Conservation (phyloP, 768 basidiomycete genomes). For the Suillus ampliporus region DNA sequence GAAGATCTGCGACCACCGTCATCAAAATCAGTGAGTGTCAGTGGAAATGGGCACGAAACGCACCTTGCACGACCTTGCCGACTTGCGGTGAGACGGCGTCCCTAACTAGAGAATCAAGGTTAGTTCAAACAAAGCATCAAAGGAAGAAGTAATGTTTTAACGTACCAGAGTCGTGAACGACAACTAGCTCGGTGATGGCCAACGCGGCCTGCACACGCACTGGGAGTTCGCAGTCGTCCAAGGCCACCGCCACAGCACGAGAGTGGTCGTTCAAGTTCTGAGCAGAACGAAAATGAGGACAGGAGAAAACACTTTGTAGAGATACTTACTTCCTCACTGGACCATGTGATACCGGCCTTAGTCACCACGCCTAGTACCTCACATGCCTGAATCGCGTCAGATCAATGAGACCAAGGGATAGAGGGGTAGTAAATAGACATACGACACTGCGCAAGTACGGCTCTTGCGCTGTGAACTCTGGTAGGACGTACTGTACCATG, state of each 20-base stretch:
- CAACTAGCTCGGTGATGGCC: conserved; percentile 78
- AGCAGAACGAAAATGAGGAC: not conserved
- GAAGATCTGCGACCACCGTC: conserved; percentile 57
- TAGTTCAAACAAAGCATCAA: not conserved
- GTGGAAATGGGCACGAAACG: conserved; percentile 12
- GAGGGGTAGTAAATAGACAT: conserved; percentile 34
- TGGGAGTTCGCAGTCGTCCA: conserved; percentile 82
- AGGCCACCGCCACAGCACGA: conserved; percentile 63
- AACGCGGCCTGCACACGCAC: conserved; percentile 86
- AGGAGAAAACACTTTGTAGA: not conserved
- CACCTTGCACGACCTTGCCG: conserved; percentile 83
- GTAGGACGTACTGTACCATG: conserved; percentile 72
- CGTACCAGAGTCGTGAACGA: conserved; percentile 65
- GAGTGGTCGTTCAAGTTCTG: conserved; percentile 71
- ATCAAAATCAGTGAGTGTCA: not conserved
- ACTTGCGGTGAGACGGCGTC: conserved; percentile 35
- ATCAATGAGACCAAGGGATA: not conserved
- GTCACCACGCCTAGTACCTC: conserved; percentile 80
- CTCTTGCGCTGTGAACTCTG: conserved; percentile 68
- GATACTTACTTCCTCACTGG: conserved; percentile 58
- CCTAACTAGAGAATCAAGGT: conserved; percentile 52
- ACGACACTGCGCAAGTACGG: conserved; percentile 82
- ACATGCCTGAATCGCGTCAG: conserved; percentile 59
- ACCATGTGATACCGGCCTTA: conserved; percentile 71
- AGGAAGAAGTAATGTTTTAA: not conserved